Base-by-base conservation (phyloP, 208 protist species). In the Strigomonas culicis region DNA sequence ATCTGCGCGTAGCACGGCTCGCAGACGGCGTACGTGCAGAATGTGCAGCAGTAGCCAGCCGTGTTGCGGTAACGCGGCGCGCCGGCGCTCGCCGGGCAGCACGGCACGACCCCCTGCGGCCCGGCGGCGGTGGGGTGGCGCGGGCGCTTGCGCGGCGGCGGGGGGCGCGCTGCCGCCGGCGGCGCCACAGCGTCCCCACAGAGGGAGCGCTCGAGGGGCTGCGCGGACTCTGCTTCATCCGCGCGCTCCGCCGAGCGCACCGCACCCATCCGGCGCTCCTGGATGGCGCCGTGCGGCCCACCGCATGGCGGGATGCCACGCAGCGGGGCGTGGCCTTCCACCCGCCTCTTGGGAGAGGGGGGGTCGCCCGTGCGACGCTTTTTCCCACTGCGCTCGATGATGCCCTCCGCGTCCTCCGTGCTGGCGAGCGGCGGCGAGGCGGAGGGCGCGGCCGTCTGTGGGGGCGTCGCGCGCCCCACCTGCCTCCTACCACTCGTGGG, bases 1-100 rank as follows among this genome's bases (percentile, higher is more conserved):
- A 82, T 70, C 4, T 49, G 41, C 15, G 68, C 52, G 44, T 78
- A 82, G 69, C 88, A 94, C 24, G 34, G 24, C 22, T 60, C 62
- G 57, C 88, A 94, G 32, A 94, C 72, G 0, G 88, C 82, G 70
- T 92, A 92, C 63, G 80, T 82, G 75, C 88, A 94, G 79, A 85
- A 94, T 6, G 76, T 80, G 70, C 88, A 94, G 73, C 80, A 82
- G 69, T 80, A 89, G 43, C 74, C 88, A 6, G 77, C 67, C 17
- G 53, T 63, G 34, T 84, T 77, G 60, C 88, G 82, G 59, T 90
- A 92, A 8, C 88, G 80, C 39, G 77, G 74, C 22, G 65, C 62
- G 0, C 68, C 68, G 19, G 74, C 59, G 55, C 79, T 80, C 59
- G 86, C 65, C 21, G 17, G 17, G 52, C 87, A 94, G 17, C 36